These are phyloP conservation scores for Passalora sequoiae DNA, from an alignment of 2,329 filamentous ascomycete genomes.

Conservation along the genomic window DNA sequence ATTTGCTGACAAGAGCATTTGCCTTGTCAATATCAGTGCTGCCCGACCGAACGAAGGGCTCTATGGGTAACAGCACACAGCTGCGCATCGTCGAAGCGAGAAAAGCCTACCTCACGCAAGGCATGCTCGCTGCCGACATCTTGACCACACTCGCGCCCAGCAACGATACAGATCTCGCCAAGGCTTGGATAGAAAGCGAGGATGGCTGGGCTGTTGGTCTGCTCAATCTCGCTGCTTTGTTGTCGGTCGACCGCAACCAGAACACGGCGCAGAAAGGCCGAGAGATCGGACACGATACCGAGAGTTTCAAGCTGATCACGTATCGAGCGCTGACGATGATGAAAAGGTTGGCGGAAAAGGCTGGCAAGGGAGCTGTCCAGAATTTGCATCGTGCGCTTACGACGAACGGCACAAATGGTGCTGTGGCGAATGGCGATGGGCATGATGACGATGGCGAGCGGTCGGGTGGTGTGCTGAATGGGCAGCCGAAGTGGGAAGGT, in stretches of 20 bases:
- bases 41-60: conserved; percentile 63
- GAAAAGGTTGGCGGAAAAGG: conserved; percentile 44
- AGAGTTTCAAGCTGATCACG: conserved; percentile 34
- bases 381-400: conserved; percentile 7
- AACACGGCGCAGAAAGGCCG: conserved; percentile 15
- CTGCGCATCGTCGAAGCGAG: conserved; percentile 70
- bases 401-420: conserved; percentile 17
- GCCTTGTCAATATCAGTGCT: conserved; percentile 79
- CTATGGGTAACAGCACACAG: conserved; percentile 38
- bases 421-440: conserved; percentile 23
- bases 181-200: conserved; percentile 73
- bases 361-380: conserved; percentile 26
- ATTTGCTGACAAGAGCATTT: conserved; percentile 82
- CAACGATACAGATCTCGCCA: conserved; percentile 55
- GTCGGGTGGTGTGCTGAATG: conserved; percentile 5
- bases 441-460: conserved; percentile 20
- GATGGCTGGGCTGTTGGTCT: conserved; percentile 81
- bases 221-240: conserved; percentile 65
- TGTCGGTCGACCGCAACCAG: conserved; percentile 55
- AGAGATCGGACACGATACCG: conserved; percentile 28
- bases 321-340: conserved; percentile 46
- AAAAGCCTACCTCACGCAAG: conserved; percentile 88
- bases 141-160: conserved; percentile 61
- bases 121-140: conserved; percentile 84
- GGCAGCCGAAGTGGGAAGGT: conserved; percentile 38